phyloP scores from a whole-genome alignment of 768 basidiomycete species.

The Lactifluus piperatus region DNA sequence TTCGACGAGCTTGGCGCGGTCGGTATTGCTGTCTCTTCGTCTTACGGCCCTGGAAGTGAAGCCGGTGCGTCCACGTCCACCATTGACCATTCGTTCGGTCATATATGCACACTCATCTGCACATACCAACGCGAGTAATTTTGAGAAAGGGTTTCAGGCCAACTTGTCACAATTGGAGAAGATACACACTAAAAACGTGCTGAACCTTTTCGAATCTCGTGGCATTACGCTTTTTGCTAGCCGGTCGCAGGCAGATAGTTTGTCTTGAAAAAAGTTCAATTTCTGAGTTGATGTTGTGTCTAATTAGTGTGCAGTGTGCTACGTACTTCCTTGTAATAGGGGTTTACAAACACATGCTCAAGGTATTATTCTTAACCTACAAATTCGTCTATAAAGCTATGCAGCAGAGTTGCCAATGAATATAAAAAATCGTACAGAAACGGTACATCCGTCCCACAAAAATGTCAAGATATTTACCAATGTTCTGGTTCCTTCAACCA shows the following conservation, averaged over 20 bases:
- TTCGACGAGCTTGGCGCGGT: slow-evolving; percentile 54
- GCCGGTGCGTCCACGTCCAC: slow-evolving; percentile 44
- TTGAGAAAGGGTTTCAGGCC: slow-evolving; percentile 23
- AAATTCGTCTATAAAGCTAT: neutral
- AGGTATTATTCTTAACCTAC: neutral
- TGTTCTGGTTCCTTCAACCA: slow-evolving; percentile 41
- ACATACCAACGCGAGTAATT: neutral
- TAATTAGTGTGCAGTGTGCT: no score
- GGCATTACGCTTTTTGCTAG: neutral
- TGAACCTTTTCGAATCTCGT: slow-evolving; percentile 35
- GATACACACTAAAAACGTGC: slow-evolving; percentile 43
- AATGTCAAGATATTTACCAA: neutral
- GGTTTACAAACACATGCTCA: no score
- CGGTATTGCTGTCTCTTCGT: slow-evolving; percentile 59
- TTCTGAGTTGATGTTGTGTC: no score
- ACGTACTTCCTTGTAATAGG: no score
- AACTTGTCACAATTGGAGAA: slow-evolving; percentile 33
- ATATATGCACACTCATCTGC: neutral
- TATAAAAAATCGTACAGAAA: neutral
- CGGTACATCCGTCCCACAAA: neutral
- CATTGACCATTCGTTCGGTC: neutral
- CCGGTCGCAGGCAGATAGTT: neutral
- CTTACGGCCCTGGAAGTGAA: slow-evolving; percentile 46
- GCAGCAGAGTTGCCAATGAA: neutral
- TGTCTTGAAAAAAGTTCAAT: neutral